A percentile compares a stretch with the other conserved stretches of the same genome.
phyloP scores from a whole-genome alignment of 495 filamentous ascomycete genomes.

The Aspergillus bertholletiae region DNA sequence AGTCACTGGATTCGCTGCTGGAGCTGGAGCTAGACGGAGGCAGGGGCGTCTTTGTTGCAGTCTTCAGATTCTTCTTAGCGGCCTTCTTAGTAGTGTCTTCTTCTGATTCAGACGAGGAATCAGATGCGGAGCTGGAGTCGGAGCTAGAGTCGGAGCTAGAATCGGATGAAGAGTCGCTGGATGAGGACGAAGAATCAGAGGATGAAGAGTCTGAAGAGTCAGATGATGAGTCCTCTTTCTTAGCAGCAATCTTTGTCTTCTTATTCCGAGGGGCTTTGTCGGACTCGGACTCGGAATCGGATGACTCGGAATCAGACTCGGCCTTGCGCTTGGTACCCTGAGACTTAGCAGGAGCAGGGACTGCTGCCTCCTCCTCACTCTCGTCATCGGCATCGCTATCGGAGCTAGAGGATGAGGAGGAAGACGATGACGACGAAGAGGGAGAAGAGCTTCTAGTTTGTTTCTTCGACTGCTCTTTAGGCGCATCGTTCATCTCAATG shows the following conservation, averaged over 20 bases:
- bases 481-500: slow-evolving; percentile 57
- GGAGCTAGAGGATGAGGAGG: slow-evolving; percentile 48
- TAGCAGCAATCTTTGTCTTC: slow-evolving; percentile 30
- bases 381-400: slow-evolving; percentile 63
- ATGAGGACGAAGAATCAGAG: slow-evolving; percentile 34
- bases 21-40: slow-evolving; percentile 40
- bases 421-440: slow-evolving; percentile 38
- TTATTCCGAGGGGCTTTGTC: slow-evolving; percentile 38
- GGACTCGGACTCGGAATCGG: slow-evolving; percentile 43
- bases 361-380: slow-evolving; percentile 25
- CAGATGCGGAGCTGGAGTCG: slow-evolving; percentile 25
- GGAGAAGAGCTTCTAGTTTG: slow-evolving; percentile 26
- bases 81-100: slow-evolving; percentile 25
- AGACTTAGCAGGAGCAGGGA: slow-evolving; percentile 32
- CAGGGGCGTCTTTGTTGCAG: slow-evolving; percentile 51
- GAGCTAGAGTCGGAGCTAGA: slow-evolving; percentile 19
- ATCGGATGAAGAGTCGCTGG: slow-evolving; percentile 22
- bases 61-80: slow-evolving; percentile 39
- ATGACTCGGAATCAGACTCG: slow-evolving; percentile 47
- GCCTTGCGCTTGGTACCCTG: slow-evolving; percentile 62
- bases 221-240: slow-evolving; percentile 16
- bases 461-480: slow-evolving; percentile 24
- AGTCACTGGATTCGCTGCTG: slow-evolving; percentile 21
- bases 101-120: slow-evolving; percentile 41
- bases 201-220: slow-evolving; percentile 14